Percentiles rank a stretch among this genome's conserved stretches.
Evolutionary conservation across 768 basidiomycete genomes (phyloP).

Genomic region (Termitomyces sp.): DNA sequence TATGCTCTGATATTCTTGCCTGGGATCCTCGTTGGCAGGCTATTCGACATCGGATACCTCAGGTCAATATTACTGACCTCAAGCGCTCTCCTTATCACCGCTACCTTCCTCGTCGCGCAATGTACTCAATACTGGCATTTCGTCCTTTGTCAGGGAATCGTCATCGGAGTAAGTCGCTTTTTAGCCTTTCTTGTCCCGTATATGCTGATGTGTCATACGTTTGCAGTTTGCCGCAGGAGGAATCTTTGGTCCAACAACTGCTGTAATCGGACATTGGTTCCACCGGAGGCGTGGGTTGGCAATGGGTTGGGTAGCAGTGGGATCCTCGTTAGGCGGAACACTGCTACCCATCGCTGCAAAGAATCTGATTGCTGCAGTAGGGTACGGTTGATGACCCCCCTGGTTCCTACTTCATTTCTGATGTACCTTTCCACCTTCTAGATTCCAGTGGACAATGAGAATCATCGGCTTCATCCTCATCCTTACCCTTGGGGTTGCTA

Average conservation of each 20-base stretch:
- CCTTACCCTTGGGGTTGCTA: slow-evolving; percentile 46
- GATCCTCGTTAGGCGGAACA: slow-evolving; percentile 67
- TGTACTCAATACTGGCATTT: slow-evolving; percentile 79
- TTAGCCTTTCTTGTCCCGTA: slow-evolving; percentile 27
- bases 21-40: slow-evolving; percentile 53
- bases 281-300: slow-evolving; percentile 45
- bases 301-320: slow-evolving; percentile 61
- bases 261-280: slow-evolving; percentile 73
- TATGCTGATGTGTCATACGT: slow-evolving; percentile 1
- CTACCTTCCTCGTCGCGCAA: slow-evolving; percentile 66
- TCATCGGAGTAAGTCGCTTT: slow-evolving; percentile 47
- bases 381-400: slow-evolving; percentile 20
- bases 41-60: slow-evolving; percentile 74
- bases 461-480: slow-evolving; percentile 64
- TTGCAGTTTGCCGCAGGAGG: slow-evolving; percentile 47
- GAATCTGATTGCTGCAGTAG: slow-evolving; percentile 46
- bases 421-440: slow-evolving; percentile 19
- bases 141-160: slow-evolving; percentile 69
- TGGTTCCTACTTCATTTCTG: not conserved
- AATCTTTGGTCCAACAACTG: slow-evolving; percentile 58
- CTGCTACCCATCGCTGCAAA: slow-evolving; percentile 60
- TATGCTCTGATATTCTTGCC: slow-evolving; percentile 62
- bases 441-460: slow-evolving; percentile 79
- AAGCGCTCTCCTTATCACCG: slow-evolving; percentile 45
- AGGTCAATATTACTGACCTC: slow-evolving; percentile 43